These are phyloP conservation scores for Yamadazyma paraphyllophila DNA, from an alignment of 805 yeast genomes.

Conservation along the genomic window DNA sequence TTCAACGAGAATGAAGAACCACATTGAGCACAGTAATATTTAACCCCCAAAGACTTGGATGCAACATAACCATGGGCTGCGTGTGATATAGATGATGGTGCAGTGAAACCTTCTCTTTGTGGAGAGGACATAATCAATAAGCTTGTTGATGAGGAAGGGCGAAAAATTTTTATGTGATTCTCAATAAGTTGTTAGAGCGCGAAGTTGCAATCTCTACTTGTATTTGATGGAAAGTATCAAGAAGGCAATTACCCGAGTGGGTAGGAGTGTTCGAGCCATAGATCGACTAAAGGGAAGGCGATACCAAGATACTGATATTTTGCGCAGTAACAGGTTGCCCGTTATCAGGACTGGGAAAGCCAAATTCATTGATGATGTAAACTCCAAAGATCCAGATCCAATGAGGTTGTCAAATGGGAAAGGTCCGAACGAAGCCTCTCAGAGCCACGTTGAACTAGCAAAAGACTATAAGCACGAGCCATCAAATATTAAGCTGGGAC, in stretches of 20 bases:
- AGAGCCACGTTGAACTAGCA: background rate
- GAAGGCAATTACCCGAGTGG: slow-evolving; percentile 7
- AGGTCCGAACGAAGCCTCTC: background rate
- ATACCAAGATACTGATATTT: background rate
- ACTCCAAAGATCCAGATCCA: too few species aligned
- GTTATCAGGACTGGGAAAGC: background rate
- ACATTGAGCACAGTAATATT: slow-evolving; percentile 95
- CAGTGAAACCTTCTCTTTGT: slow-evolving; percentile 84
- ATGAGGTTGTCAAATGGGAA: too few species aligned
- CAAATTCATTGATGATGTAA: too few species aligned
- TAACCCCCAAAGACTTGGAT: slow-evolving; percentile 70
- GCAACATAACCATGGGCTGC: slow-evolving; percentile 83
- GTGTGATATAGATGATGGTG: slow-evolving; percentile 68
- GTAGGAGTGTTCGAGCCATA: slow-evolving; percentile 2
- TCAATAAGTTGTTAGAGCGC: background rate
- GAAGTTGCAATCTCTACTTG: slow-evolving; percentile 3
- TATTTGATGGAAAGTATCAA: slow-evolving; percentile 8
- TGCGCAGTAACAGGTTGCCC: background rate
- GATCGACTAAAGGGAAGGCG: slow-evolving; percentile 2
- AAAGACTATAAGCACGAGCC: too few species aligned
- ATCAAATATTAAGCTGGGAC: background rate
- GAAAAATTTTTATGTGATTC: slow-evolving; percentile 3
- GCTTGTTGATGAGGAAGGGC: background rate
- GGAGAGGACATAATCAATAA: slow-evolving; percentile 37
- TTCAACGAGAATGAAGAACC: slow-evolving; percentile 84